Evolutionary conservation across 1,284 basidiomycete genomes (phyloP), one percentile per base, ranked within the genome.

Genomic region (Rhodofomes roseus): DNA sequence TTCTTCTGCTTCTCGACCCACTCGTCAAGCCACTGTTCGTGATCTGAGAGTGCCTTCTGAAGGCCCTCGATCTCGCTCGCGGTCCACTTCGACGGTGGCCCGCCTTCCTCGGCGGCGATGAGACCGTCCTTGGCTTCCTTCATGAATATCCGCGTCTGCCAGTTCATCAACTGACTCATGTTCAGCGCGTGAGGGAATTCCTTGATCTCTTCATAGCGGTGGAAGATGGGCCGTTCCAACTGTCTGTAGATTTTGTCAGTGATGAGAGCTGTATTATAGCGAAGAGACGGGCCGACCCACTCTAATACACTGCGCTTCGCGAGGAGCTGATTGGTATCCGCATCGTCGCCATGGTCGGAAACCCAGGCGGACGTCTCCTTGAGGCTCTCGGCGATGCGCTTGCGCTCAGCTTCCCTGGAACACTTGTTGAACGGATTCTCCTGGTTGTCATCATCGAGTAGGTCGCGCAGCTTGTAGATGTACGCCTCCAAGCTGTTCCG

Each of bases 401-500:
- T 74, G 57, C 93, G 79, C 75, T 99, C 97, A 9, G 73, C 70
- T 11, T 81, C 76, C 62, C 86, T 89, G 44, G 90, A 93, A 71
- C 87, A 96, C 70, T 89, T 88, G 72, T 84, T 84, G 76, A 95
- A 92, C 18, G 90, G 89, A 2, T 86, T 83, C 3, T 86, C 81
- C 1, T 76, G 71, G 63, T 82, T 80, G 8, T 85, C 83, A 40
- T 87, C 84, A 27, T 87, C 83, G 9, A 98, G 77, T 25, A 95
- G 79, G 70, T 96, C 95, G 23, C 93, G 87, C 36, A 98, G 77
- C 59, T 89, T 86, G 78, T 99, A 99, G 20, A 98, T 76, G 73
- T 96, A 96, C 27, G 90, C 85, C 75, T 99, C 97, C 58, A 99
- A 86, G 29, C 84, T 81, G 76, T 99, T 99, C 58, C 89, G 84